These are phyloP conservation scores for Aspergillus nanangensis DNA, from an alignment of 495 filamentous ascomycete species.

Conservation along the genomic window DNA sequence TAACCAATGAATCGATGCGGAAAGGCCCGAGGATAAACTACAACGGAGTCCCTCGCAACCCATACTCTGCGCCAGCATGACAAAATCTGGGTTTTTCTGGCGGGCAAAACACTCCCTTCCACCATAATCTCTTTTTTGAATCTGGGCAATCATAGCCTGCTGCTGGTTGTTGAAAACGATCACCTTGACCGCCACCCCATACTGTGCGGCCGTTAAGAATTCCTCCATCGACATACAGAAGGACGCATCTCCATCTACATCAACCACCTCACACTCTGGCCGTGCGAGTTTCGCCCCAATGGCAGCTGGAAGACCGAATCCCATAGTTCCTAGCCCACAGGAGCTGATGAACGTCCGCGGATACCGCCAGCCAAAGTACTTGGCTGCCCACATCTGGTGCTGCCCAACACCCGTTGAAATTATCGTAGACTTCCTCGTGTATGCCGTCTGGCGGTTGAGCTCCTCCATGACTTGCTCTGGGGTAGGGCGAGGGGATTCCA, in stretches of 20 bases:
- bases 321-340: conserved; percentile 93
- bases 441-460: conserved; percentile 66
- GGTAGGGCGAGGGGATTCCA: no score
- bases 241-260: conserved; percentile 93
- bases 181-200: conserved; percentile 89
- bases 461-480: conserved; percentile 83
- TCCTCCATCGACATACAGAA: conserved; percentile 95
- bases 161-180: conserved; percentile 94
- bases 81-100: conserved; percentile 83
- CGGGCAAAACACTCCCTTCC: conserved; percentile 90
- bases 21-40: no score
- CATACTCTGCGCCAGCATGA: no score
- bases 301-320: conserved; percentile 84
- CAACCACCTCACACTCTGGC: conserved; percentile 80
- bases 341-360: conserved; percentile 88
- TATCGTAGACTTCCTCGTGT: conserved; percentile 72
- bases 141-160: conserved; percentile 93
- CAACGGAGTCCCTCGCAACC: no score
- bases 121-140: conserved; percentile 90
- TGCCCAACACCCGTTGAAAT: conserved; percentile 92
- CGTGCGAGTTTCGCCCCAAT: conserved; percentile 91
- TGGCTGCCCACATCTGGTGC: conserved; percentile 96
- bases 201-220: conserved; percentile 80
- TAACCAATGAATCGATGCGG: no score
- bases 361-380: conserved; percentile 87